Evolutionary conservation across 805 yeast genomes (phyloP), one percentile per base, ranked within the genome.

Genomic region (Tanozyma kutaoensis): DNA sequence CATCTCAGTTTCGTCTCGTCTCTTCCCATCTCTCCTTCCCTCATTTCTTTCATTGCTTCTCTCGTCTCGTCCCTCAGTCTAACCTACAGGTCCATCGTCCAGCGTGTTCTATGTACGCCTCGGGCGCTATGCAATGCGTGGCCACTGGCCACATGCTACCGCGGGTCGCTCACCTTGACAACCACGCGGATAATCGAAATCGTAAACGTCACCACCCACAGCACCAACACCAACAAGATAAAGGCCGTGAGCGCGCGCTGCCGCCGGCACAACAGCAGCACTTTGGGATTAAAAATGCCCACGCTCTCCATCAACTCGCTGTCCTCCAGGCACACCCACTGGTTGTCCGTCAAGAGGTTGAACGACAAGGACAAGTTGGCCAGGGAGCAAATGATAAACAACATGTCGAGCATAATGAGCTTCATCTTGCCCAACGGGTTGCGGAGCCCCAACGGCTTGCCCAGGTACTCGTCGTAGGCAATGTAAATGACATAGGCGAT

Each of bases 391-490:
- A 88, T 85, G 35, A 91, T 82, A 50, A 91, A 84, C 18, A 88
- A 53, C 23, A 88, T 58, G 47, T 91, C 98, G 38, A 85, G 58
- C 59, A 85, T 58, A 33, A 88, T 69, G 32, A 88, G 64, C 42
- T 80, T 66, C 61, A 91, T 68, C 47, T 91, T 91, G 14, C 79
- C 82, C 33, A 70, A 58, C 0, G 96, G 93, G 34, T 82, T 70
- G 39, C 98, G 66, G 24, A 91, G 60, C 0, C 98, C 98, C 26
- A 91, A 50, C 0, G 97, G 98, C 45, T 82, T 78, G 10, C 95
- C 93, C 14, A 76, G 68, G 50, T 82, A 88, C 50, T 91, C 98
- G 50, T 91, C 97, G 42, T 72, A 74, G 2, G 94, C 73, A 47
- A 88, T 81, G 50, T 81, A 85, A 3, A 75, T 52, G 30, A 85